These are phyloP conservation scores for Lactarius hengduanensis DNA, from an alignment of 768 basidiomycete genomes.

Conservation along the genomic window DNA sequence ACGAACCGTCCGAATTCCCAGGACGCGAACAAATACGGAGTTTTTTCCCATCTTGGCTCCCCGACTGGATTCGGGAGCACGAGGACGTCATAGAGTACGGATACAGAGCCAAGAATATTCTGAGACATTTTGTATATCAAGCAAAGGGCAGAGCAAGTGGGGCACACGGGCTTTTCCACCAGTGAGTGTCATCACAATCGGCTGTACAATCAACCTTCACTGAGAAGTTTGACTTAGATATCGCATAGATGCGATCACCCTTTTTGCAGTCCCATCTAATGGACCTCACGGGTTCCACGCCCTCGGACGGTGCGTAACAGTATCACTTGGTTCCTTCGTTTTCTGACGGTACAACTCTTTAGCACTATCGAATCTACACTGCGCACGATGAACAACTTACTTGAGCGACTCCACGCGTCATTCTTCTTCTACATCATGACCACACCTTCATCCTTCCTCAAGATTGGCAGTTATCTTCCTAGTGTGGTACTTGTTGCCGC, in stretches of 20 bases:
- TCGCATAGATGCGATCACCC: slow-evolving; percentile 90
- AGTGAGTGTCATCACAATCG: slow-evolving; percentile 45
- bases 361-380: slow-evolving; percentile 87
- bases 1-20: slow-evolving; percentile 48
- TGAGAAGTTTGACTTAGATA: slow-evolving; percentile 51
- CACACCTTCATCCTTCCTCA: slow-evolving; percentile 65
- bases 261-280: slow-evolving; percentile 81
- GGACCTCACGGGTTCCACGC: slow-evolving; percentile 97
- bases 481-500: slow-evolving; percentile 82
- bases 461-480: slow-evolving; percentile 89
- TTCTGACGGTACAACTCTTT: neutral
- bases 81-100: slow-evolving; percentile 50
- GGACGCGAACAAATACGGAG: slow-evolving; percentile 33
- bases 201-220: neutral
- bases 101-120: slow-evolving; percentile 62
- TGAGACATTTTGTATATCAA: slow-evolving; percentile 70
- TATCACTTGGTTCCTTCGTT: neutral
- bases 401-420: slow-evolving; percentile 95
- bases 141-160: slow-evolving; percentile 81
- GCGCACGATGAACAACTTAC: slow-evolving; percentile 87
- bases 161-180: slow-evolving; percentile 86
- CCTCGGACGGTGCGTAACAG: slow-evolving; percentile 68
- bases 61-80: slow-evolving; percentile 43
- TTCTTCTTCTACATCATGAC: slow-evolving; percentile 94
- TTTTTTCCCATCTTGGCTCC: slow-evolving; percentile 47